phyloP scores from a whole-genome alignment of 2,329 filamentous ascomycete genomes.

The Fusarium sp. region DNA sequence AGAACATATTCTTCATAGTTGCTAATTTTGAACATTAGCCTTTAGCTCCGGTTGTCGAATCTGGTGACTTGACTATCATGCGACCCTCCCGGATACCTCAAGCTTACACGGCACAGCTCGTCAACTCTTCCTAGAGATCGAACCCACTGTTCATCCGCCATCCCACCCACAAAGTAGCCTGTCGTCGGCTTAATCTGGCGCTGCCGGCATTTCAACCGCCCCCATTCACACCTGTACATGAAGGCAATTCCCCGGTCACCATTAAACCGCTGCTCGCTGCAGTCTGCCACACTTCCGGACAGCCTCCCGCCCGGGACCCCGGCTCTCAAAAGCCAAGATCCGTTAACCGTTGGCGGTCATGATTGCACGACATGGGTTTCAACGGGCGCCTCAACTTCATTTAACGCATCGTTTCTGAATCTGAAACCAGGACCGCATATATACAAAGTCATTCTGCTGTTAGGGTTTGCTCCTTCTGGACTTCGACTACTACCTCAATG shows the following conservation, averaged over 20 bases:
- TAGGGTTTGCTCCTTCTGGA: slow-evolving; percentile 27
- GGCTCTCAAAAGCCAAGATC: slow-evolving; percentile 32
- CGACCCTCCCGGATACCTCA: slow-evolving; percentile 33
- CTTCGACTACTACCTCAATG: slow-evolving; percentile 26
- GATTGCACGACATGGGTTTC: slow-evolving; percentile 29
- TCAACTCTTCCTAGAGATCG: slow-evolving; percentile 11
- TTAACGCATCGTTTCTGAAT: slow-evolving; percentile 33
- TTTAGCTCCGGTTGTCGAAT: slow-evolving; percentile 31
- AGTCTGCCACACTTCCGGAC: slow-evolving; percentile 34
- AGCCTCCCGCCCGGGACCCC: slow-evolving; percentile 27
- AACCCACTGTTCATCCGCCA: slow-evolving; percentile 9
- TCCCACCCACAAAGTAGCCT: slow-evolving; percentile 20
- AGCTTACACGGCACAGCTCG: slow-evolving; percentile 26
- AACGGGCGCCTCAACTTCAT: slow-evolving; percentile 29
- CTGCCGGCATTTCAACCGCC: slow-evolving; percentile 37
- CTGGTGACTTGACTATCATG: slow-evolving; percentile 46
- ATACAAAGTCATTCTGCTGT: slow-evolving; percentile 15
- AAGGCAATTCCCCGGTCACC: slow-evolving; percentile 25
- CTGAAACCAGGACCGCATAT: slow-evolving; percentile 26
- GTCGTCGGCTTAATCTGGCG: slow-evolving; percentile 38
- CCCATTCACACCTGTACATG: slow-evolving; percentile 18
- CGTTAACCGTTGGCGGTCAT: slow-evolving; percentile 30
- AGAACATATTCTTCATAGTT: neutral
- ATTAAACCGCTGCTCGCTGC: slow-evolving; percentile 33
- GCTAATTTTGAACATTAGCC: slow-evolving; percentile 6